phyloP scores from a whole-genome alignment of 2,329 filamentous ascomycete genomes.

The Fusarium coicis region DNA sequence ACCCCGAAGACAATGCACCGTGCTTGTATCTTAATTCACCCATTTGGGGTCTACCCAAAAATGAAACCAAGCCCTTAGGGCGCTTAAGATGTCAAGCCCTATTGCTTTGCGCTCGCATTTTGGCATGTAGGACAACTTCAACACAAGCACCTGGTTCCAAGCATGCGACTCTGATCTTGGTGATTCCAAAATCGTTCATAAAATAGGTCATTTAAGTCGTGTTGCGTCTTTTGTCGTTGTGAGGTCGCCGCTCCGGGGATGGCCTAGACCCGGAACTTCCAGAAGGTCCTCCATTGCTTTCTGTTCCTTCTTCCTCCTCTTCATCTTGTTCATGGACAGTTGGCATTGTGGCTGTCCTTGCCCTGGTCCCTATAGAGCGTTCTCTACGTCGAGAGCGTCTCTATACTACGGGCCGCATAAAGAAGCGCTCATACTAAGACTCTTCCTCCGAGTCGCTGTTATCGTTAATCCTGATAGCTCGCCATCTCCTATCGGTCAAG shows the following conservation, averaged over 20 bases:
- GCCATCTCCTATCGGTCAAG: constrained; percentile 80
- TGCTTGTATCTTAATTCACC: constrained; percentile 3
- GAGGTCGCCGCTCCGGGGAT: background rate
- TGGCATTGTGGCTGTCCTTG: background rate
- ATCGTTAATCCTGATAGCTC: constrained; percentile 81
- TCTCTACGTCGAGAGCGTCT: background rate
- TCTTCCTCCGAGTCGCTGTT: constrained; percentile 78
- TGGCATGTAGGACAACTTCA: background rate
- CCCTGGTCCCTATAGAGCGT: background rate
- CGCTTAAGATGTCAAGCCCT: background rate
- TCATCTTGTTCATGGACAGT: background rate
- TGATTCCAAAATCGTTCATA: background rate
- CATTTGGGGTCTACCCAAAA: background rate
- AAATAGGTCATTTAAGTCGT: background rate
- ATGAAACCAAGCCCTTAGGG: background rate
- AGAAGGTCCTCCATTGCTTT: background rate
- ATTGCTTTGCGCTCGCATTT: background rate
- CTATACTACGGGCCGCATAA: background rate
- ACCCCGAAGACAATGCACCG: constrained; percentile 19
- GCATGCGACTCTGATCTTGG: background rate
- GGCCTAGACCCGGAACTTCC: background rate
- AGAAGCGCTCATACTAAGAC: constrained; percentile 48
- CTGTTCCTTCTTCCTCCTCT: background rate
- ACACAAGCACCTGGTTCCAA: background rate
- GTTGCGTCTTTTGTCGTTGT: background rate